phyloP scores from a whole-genome alignment of 371 early-diverging fungal species.

The Batrachochytrium dendrobatidis region DNA sequence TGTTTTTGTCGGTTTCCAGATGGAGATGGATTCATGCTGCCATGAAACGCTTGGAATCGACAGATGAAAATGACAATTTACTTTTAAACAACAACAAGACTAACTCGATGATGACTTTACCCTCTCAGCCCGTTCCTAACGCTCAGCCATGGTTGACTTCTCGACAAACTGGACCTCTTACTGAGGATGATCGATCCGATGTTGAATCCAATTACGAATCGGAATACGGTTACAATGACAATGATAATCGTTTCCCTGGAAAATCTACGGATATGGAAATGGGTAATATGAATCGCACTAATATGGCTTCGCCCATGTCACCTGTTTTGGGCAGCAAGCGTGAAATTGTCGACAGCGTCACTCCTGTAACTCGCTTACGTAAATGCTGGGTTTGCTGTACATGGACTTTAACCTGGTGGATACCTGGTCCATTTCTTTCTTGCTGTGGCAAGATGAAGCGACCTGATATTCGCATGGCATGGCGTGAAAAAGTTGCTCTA shows the following conservation, averaged over 20 bases:
- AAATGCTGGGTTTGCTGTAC: constrained; percentile 53
- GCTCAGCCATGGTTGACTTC: background rate
- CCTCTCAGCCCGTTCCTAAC: background rate
- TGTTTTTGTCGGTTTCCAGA: constrained; percentile 6
- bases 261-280: background rate
- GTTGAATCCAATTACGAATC: constrained; percentile 9
- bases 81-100: too few relatives aligned
- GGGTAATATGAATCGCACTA: too few relatives aligned
- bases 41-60: constrained; percentile 1
- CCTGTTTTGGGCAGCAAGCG: too few relatives aligned
- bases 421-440: background rate
- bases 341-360: too few relatives aligned
- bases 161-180: background rate
- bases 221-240: constrained; percentile 9
- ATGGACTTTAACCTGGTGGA: constrained; percentile 72
- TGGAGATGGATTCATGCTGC: constrained; percentile 10
- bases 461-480: constrained; percentile 52
- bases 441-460: constrained; percentile 35
- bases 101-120: background rate
- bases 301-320: too few relatives aligned
- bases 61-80: too few relatives aligned
- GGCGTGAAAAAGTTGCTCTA: constrained; percentile 91
- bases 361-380: background rate
- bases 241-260: too few relatives aligned
- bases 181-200: constrained; percentile 9